Conservation (phyloP, 169 alveolate species). For the Plasmodium fragile region DNA sequence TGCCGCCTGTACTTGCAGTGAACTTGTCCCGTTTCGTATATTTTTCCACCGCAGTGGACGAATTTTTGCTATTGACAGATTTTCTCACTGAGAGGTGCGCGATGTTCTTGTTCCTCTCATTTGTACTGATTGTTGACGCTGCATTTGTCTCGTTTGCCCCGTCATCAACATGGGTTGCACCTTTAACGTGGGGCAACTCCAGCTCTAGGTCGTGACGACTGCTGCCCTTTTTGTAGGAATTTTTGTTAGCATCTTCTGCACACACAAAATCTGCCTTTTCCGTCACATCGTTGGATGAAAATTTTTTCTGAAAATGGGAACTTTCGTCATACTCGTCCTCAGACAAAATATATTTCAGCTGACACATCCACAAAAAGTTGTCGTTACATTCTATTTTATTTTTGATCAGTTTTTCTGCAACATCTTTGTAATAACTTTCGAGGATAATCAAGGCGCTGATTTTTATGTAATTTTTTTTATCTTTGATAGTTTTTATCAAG, state of each 20-base stretch:
- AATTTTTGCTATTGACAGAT: not conserved
- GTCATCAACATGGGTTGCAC: not conserved
- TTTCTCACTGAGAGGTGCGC: not conserved
- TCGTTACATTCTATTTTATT: conserved; percentile 73
- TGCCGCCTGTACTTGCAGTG: not conserved
- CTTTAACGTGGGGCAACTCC: conserved; percentile 1
- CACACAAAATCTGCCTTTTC: conserved; percentile 2
- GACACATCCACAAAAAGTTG: conserved; percentile 70
- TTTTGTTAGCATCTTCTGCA: not conserved
- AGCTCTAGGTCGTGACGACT: conserved; percentile 15
- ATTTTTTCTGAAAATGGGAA: conserved; percentile 4
- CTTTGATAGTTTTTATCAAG: conserved; percentile 61
- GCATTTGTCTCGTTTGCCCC: not conserved
- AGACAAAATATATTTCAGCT: conserved; percentile 40
- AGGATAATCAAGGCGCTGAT: conserved; percentile 58
- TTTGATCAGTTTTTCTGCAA: conserved; percentile 72
- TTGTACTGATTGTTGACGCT: not conserved
- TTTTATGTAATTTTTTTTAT: conserved; percentile 69
- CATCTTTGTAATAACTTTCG: conserved; percentile 75
- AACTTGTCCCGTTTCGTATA: not conserved
- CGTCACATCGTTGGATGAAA: not conserved
- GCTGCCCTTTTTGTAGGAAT: conserved; percentile 9
- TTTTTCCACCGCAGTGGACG: not conserved
- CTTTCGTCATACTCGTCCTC: conserved; percentile 34
- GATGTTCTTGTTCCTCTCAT: not conserved